Evolutionary conservation across 768 basidiomycete genomes (phyloP), one percentile per base, ranked within the genome.

Genomic region (Crucibulum laeve): DNA sequence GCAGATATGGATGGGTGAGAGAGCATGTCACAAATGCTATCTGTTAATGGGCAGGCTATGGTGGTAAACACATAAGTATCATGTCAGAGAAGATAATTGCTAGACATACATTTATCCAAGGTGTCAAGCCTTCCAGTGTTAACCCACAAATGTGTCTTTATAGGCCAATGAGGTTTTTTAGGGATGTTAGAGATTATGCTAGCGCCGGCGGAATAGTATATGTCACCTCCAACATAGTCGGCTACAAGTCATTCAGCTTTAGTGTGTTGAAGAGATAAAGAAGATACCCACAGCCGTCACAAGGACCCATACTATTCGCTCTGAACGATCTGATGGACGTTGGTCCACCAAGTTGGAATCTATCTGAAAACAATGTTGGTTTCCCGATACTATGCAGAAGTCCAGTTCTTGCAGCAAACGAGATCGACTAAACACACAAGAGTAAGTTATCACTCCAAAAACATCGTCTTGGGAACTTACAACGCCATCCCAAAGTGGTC

Each of bases 271-370:
- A 33, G 46, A 38, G 17, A 25, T 17, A 24, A 21, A 26, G 38
- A 24, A 36, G 24, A 25, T 25, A 61, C 79, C 51, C 53, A 90
- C 90, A 55, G 14, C 80, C 78, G 48, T 93, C 90, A 17, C 73
- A 73, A 0, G 87, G 84, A 4, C 93, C 93, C 67, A 96, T 70
- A 3, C 82, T 71, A 55, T 88, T 90, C 5, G 73, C 69, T 34
- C 74, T 74, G 64, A 95, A 94, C 39, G 80, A 77, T 4, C 96
- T 72, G 0, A 98, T 73, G 42, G 82, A 90, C 5, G 84, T 78
- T 0, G 96, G 93, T 0, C 96, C 96, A 19, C 96, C 96, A 0
- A 97, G 74, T 51, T 95, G 93, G 61, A 92, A 92, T 4, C 92
- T 80, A 63, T 99, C 96, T 1, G 82, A 74, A 53, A 90, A 86